phyloP scores from a whole-genome alignment of 1,284 basidiomycete species.

The Cutaneotrichosporon mucoides region DNA sequence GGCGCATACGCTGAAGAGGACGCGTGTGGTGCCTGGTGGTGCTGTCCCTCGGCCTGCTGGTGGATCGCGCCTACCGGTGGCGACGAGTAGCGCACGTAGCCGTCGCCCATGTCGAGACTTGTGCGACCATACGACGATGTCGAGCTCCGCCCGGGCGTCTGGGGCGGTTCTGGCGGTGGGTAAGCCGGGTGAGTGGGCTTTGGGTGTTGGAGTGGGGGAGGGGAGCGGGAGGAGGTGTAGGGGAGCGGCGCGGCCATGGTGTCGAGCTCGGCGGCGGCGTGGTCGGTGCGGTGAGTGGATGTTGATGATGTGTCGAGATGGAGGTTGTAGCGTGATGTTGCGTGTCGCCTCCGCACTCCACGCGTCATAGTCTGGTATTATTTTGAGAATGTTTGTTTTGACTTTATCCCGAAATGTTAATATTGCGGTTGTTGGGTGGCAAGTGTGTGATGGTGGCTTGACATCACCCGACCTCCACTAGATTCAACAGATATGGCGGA shows the following conservation, averaged over 20 bases:
- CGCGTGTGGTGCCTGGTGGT: constrained; percentile 27
- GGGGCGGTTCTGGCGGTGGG: constrained; percentile 76
- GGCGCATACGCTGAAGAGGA: constrained; percentile 3
- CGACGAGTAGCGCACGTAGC: constrained; percentile 46
- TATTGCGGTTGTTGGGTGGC: not conserved
- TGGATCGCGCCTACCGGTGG: constrained; percentile 41
- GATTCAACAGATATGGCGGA: constrained; percentile 12
- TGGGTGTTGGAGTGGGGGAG: constrained; percentile 79
- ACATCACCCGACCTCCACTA: not conserved
- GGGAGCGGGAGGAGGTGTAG: constrained; percentile 56
- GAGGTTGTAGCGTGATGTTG: not conserved
- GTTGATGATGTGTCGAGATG: too few relatives aligned
- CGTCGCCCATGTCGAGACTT: constrained; percentile 40
- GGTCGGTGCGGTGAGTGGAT: not conserved
- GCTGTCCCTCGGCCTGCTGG: constrained; percentile 8
- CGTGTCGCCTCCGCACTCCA: not conserved
- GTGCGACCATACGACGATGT: constrained; percentile 51
- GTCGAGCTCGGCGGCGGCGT: not conserved
- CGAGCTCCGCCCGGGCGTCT: constrained; percentile 57
- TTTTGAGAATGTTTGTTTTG: not conserved
- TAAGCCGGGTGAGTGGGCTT: constrained; percentile 85
- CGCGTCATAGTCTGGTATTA: not conserved
- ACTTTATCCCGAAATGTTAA: constrained; percentile 17
- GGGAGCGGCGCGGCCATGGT: constrained; percentile 33
- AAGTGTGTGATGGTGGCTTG: not conserved